Evolutionary conservation across 208 protist species (phyloP).

Genomic region (Entamoeba dispar): DNA sequence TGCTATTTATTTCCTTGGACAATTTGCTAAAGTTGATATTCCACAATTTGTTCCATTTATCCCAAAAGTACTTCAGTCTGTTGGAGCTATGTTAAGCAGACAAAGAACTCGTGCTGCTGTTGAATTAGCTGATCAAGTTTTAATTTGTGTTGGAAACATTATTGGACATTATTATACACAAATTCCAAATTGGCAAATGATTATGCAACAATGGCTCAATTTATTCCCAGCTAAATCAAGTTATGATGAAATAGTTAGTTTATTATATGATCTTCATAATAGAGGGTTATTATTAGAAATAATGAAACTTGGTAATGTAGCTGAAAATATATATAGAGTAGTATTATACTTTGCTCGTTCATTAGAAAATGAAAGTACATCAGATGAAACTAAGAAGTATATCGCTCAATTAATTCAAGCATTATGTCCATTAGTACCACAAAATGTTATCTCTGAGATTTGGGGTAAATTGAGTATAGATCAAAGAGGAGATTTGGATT

Average conservation of each 20-base stretch:
- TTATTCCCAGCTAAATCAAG: background rate
- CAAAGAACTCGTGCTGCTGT: background rate
- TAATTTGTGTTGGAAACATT: background rate
- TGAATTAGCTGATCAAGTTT: background rate
- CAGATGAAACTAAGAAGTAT: background rate
- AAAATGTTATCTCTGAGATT: background rate
- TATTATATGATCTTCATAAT: background rate
- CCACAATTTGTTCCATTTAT: background rate
- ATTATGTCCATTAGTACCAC: background rate
- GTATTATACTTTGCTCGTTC: background rate
- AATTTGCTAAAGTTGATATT: background rate
- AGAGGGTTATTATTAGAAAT: background rate
- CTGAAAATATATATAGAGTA: background rate
- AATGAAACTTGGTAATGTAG: background rate
- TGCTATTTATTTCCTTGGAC: background rate
- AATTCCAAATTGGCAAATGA: background rate
- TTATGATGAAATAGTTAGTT: background rate
- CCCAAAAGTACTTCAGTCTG: background rate
- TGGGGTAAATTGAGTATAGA: background rate
- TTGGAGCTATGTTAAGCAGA: background rate
- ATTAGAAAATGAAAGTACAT: background rate
- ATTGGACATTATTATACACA: background rate
- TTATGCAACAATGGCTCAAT: background rate
- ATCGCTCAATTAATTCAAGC: background rate
- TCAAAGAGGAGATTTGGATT: background rate